Base-by-base conservation (phyloP, 2,329 filamentous ascomycete species). In the Cordyceps cateniannulata region DNA sequence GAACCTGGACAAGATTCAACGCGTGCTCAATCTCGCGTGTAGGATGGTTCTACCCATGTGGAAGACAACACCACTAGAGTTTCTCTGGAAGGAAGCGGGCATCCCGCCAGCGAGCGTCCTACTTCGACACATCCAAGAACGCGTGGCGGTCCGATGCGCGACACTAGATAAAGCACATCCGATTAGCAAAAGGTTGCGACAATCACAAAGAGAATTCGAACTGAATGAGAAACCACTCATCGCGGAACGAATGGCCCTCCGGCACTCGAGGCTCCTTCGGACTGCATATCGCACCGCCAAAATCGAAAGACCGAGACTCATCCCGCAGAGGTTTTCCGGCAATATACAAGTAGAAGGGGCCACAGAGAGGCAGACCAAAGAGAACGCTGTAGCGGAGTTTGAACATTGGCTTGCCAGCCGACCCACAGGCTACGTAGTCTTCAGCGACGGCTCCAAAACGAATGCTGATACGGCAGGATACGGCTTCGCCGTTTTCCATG, bases 1-100 rank as follows among this genome's bases (percentile, higher is more conserved):
- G 38, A 59, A 59, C 27, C 57, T 59, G 1, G n/a, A 10, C 14
- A 59, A 59, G n/a, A 52, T 51, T 45, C 12, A 59, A 16, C 38
- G 18, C 42, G 25, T 59, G 12, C n/a, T 59, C 12, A 59, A 59
- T 40, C 57, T 52, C 25, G 47, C n/a, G 5, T 51, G 27, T 59
- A 59, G 12, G 10, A 51, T 51, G 18, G 50, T 59, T 25, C 25
- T 59, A 20, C 56, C 35, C 4, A 51, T 44, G n/a, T 59, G 16
- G 56, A 59, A 59, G 47, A 59, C 22, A 32, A 59, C 32, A 22
- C 45, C 18, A 12, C 16, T 59, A 42, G 47, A 59, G 18, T 51
- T 59, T 22, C 24, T 58, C 12, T 32, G 29, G 56, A 59, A 51
- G 42, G 56, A 59, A 59, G 56, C 47, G 6, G 56, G 56, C 18